phyloP scores from a whole-genome alignment of 805 yeast species.

The Myxozyma sirexii region DNA sequence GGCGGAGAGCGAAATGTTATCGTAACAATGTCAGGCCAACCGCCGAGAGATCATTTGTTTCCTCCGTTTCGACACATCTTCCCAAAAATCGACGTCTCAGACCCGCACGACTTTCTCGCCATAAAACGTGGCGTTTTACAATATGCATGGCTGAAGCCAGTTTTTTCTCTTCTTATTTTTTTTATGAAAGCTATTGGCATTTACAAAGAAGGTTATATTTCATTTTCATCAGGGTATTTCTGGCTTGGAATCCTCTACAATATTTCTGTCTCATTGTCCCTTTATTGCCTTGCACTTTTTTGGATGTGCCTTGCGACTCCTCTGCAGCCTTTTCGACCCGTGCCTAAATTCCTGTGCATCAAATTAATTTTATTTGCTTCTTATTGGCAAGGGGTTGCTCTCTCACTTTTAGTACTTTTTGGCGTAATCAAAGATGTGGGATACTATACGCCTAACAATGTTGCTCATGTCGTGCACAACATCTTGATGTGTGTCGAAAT shows the following conservation, averaged over 20 bases:
- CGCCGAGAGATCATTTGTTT: constrained; percentile 66
- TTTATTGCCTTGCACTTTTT: constrained; percentile 83
- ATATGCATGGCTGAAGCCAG: constrained; percentile 92
- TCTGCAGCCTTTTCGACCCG: constrained; percentile 76
- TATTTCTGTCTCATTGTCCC: constrained; percentile 73
- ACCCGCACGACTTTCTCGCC: constrained; percentile 73
- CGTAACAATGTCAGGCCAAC: constrained; percentile 66
- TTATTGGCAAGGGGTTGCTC: constrained; percentile 89
- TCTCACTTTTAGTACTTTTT: constrained; percentile 47
- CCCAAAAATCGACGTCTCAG: constrained; percentile 74
- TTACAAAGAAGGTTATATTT: constrained; percentile 56
- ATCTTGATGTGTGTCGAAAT: constrained; percentile 80
- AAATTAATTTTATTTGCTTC: constrained; percentile 93
- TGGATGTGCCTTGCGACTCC: constrained; percentile 89
- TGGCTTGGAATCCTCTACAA: constrained; percentile 76
- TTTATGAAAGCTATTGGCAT: constrained; percentile 52
- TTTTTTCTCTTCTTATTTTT: constrained; percentile 62
- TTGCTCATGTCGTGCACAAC: constrained; percentile 71
- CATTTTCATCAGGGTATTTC: constrained; percentile 55
- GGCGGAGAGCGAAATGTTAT: constrained; percentile 93
- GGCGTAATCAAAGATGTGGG: constrained; percentile 43
- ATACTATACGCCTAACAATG: constrained; percentile 41
- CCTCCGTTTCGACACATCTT: constrained; percentile 52
- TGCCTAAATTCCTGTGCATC: constrained; percentile 84
- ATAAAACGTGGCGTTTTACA: constrained; percentile 87